Conservation (phyloP, 805 yeast species). For the Candida coquimbonensis region DNA sequence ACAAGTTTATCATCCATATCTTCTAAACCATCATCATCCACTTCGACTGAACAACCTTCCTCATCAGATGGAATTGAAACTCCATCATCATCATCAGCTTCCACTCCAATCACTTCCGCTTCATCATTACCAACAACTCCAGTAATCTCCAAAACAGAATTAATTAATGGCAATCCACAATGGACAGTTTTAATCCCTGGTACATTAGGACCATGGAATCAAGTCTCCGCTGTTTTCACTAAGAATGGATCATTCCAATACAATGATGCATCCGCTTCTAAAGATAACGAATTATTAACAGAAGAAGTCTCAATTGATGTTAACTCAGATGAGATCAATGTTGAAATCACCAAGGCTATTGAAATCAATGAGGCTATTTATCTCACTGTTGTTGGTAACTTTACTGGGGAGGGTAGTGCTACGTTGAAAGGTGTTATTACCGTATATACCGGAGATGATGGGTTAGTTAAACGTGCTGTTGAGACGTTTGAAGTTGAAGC, state of each 20-base stretch:
- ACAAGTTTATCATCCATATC: neutral
- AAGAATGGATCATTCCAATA: conserved; percentile 7
- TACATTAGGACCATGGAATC: conserved; percentile 16
- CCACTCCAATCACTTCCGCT: neutral
- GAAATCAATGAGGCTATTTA: neutral
- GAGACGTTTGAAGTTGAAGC: neutral
- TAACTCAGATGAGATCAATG: conserved; percentile 3
- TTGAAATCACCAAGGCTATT: neutral
- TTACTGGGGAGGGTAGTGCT: neutral
- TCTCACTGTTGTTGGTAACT: neutral
- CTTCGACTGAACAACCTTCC: neutral
- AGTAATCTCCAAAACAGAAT: neutral
- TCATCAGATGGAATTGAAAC: neutral
- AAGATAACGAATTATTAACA: conserved; percentile 5
- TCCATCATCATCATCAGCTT: neutral
- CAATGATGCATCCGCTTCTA: conserved; percentile 1
- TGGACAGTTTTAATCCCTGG: conserved; percentile 14
- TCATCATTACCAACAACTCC: neutral
- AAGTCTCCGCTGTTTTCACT: conserved; percentile 3
- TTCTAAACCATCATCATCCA: neutral
- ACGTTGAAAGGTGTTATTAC: neutral
- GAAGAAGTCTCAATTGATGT: conserved; percentile 1
- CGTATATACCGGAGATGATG: neutral
- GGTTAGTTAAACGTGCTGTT: neutral
- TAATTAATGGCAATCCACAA: conserved; percentile 7